Evolutionary conservation across 257 asterid species (phyloP), one percentile per base, ranked within the genome.

Genomic region (Cynanchum wilfordii): DNA sequence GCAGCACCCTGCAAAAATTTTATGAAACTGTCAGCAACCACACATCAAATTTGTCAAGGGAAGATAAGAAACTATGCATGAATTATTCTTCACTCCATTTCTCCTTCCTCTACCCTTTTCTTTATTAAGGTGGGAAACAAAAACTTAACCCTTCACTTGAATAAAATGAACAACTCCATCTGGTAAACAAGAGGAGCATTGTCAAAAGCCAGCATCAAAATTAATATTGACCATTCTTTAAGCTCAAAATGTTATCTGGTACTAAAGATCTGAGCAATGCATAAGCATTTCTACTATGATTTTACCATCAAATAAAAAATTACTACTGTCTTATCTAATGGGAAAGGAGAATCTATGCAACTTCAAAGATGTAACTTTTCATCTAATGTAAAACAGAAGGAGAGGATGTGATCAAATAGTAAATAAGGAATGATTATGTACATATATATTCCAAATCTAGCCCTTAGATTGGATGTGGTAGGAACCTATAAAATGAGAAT

Each of bases 1-100:
- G 98, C 99, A 54, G 89, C 91, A 66, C 89, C 97, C 99, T 95
- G 96, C 67, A 83, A 86, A 42, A 79, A 11, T 82, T 75, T 84
- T 29, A 77, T 25, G 74, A 40, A 77, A 78, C 73, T 72, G 71
- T 58, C 63, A 77, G 81, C 70, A 58, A 33, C 62, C n/a, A 33
- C 38, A 25, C 38, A 57, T 68, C 40, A 75, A 57, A 9, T 25
- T 29, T 51, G 9, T 55, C 47, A 33, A 68, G 33, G 51, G 30
- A 33, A 17, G 30, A 19, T 12, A 15, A 29, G 24, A 19, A 50
- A 66, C 33, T 54, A 19, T 11, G 56, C 38, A n/a, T 15, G 40
- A 19, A 33, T 33, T 33, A 33, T 33, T 0, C 27, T 6, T 2
- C 6, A 2, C 17, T 15, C 17, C 27, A 5, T 57, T 38, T 22